A percentile compares a stretch with the other conserved stretches of the same genome.
Conservation (phyloP, 2,329 filamentous ascomycete genomes). For the Aplosporella prunicola region DNA sequence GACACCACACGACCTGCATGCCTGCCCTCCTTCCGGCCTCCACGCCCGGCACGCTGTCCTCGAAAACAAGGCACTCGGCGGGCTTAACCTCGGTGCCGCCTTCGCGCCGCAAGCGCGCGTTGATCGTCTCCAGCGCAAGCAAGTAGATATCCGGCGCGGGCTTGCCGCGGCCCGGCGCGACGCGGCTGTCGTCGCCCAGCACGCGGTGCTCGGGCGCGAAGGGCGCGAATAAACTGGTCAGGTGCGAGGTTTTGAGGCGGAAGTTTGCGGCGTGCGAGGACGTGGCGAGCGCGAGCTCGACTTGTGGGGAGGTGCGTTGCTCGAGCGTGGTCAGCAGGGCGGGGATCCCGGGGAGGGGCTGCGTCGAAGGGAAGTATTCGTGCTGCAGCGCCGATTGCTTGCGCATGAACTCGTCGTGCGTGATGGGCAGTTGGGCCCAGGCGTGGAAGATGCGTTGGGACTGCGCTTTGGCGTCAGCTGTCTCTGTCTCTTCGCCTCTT, state of each 20-base stretch:
- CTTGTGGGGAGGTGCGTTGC: conserved; percentile 38
- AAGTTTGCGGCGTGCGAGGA: conserved; percentile 66
- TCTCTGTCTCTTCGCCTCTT: background rate
- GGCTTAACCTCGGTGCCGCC: conserved; percentile 57
- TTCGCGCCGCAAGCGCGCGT: conserved; percentile 53
- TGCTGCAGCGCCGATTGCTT: conserved; percentile 56
- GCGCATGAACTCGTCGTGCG: conserved; percentile 54
- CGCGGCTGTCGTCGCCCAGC: conserved; percentile 74
- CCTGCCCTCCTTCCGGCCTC: conserved; percentile 84
- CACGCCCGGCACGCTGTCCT: conserved; percentile 88
- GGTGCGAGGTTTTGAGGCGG: conserved; percentile 59
- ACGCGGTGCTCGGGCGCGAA: conserved; percentile 66
- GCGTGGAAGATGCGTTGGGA: conserved; percentile 57
- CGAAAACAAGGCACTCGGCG: conserved; percentile 90
- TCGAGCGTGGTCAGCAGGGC: conserved; percentile 55
- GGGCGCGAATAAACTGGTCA: conserved; percentile 41
- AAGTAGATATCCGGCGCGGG: conserved; percentile 92
- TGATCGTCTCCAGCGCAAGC: conserved; percentile 75
- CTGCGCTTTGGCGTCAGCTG: too few species aligned
- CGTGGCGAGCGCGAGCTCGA: conserved; percentile 81
- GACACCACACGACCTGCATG: conserved; percentile 91
- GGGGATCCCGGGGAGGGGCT: conserved; percentile 69
- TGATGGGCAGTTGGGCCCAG: conserved; percentile 80
- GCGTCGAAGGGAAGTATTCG: conserved; percentile 61
- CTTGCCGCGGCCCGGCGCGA: conserved; percentile 75